These are phyloP conservation scores for Eurotiales sp. DNA, from an alignment of 2,329 filamentous ascomycete species.

Conservation along the genomic window DNA sequence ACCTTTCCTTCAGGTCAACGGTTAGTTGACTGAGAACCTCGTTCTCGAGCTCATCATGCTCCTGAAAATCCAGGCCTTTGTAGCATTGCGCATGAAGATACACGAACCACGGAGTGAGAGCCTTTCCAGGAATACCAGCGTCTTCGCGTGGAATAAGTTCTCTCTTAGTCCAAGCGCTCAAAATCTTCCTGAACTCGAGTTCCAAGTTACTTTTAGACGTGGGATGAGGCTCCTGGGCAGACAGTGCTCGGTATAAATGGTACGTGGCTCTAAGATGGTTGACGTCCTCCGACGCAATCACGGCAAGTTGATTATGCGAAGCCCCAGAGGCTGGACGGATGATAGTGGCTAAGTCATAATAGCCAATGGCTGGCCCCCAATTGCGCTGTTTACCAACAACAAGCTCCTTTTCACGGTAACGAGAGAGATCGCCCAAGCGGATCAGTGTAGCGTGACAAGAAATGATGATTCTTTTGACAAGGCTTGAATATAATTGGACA, in stretches of 20 bases:
- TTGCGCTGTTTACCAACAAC: conserved; percentile 65
- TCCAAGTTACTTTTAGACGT: conserved; percentile 73
- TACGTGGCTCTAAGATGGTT: conserved; percentile 84
- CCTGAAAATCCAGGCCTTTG: conserved; percentile 68
- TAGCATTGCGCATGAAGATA: conserved; percentile 82
- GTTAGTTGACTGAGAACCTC: conserved; percentile 78
- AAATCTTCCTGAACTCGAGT: conserved; percentile 69
- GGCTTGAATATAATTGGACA: conserved; percentile 45
- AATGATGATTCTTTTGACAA: conserved; percentile 60
- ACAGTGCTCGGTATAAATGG: conserved; percentile 79
- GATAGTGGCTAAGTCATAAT: conserved; percentile 77
- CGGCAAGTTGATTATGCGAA: conserved; percentile 85
- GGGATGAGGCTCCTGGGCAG: conserved; percentile 69
- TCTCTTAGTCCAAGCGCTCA: conserved; percentile 54
- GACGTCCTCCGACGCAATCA: conserved; percentile 71
- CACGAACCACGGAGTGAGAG: conserved; percentile 76
- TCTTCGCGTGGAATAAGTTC: conserved; percentile 50
- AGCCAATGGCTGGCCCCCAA: conserved; percentile 75
- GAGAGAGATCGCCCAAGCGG: conserved; percentile 81
- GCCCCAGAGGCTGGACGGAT: conserved; percentile 75
- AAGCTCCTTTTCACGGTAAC: conserved; percentile 74
- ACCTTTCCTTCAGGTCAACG: conserved; percentile 66
- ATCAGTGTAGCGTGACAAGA: conserved; percentile 82
- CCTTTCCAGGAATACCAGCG: conserved; percentile 48
- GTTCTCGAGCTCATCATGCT: conserved; percentile 76